phyloP scores from a whole-genome alignment of 1,284 basidiomycete species.

The Trametes pubescens region DNA sequence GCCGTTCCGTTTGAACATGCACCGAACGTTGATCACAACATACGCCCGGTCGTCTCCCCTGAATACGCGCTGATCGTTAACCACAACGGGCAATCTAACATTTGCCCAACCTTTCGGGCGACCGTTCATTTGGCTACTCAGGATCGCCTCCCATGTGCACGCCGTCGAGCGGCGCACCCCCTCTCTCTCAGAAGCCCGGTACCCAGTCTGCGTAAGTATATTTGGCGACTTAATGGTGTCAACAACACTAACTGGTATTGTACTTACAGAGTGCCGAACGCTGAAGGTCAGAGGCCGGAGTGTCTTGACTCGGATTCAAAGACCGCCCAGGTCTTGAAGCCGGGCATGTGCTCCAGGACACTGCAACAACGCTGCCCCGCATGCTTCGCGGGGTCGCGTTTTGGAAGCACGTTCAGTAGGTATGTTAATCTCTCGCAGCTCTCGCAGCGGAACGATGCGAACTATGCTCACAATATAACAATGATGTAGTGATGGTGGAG shows the following conservation, averaged over 20 bases:
- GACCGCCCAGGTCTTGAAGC: no score
- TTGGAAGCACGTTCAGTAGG: conserved; percentile 36
- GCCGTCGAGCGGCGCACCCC: neutral
- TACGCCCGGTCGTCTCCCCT: neutral
- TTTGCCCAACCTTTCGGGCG: neutral
- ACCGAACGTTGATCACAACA: neutral
- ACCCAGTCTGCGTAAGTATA: neutral
- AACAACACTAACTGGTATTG: no score
- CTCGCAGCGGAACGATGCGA: neutral
- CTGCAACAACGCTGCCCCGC: conserved; percentile 44
- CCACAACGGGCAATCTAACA: neutral
- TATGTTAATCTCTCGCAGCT: conserved; percentile 16
- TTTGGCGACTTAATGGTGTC: no score
- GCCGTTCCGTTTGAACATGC: neutral
- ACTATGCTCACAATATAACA: neutral
- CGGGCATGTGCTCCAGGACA: neutral
- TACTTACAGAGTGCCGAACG: no score
- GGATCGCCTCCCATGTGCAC: neutral
- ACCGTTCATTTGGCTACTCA: neutral
- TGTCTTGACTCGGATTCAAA: no score
- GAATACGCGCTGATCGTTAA: neutral
- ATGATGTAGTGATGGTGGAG: conserved; percentile 15
- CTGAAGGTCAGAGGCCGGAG: no score
- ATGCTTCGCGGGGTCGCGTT: conserved; percentile 43
- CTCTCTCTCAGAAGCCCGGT: neutral